Conservation (phyloP, 305 asterid species). For the Solanum hybrid region DNA sequence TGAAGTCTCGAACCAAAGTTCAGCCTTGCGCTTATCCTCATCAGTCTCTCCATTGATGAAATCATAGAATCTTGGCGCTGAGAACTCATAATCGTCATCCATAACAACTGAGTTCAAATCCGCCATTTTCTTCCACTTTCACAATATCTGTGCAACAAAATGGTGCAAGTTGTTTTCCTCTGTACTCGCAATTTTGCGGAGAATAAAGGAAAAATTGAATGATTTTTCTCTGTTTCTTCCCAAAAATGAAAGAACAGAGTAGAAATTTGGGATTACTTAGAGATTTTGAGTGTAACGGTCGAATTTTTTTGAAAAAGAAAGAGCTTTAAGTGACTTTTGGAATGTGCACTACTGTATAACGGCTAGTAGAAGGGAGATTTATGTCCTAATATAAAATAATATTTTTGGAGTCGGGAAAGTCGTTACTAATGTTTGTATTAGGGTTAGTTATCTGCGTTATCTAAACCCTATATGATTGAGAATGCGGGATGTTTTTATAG, state of each 20-base stretch:
- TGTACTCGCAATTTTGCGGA: neutral
- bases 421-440: neutral
- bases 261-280: conserved; percentile 27
- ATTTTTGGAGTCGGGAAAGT: neutral
- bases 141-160: neutral
- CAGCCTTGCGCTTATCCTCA: conserved; percentile 51
- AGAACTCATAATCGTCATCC: conserved; percentile 62
- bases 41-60: conserved; percentile 52
- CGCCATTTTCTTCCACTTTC: conserved; percentile 23
- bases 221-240: neutral
- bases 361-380: conserved; percentile 27
- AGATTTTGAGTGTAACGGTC: conserved; percentile 55
- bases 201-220: too few species aligned
- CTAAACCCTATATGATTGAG: too few species aligned
- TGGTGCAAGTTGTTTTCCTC: neutral
- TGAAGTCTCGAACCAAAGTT: conserved; percentile 62
- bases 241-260: neutral
- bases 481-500: too few species aligned
- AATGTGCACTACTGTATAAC: conserved; percentile 23
- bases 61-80: conserved; percentile 67
- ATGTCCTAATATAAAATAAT: neutral
- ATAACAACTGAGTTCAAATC: conserved; percentile 26
- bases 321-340: conserved; percentile 20
- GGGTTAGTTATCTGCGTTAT: too few species aligned
- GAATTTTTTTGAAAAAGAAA: conserved; percentile 27